phyloP scores from a whole-genome alignment of 1,284 basidiomycete species.

The Omphalotus olearius region DNA sequence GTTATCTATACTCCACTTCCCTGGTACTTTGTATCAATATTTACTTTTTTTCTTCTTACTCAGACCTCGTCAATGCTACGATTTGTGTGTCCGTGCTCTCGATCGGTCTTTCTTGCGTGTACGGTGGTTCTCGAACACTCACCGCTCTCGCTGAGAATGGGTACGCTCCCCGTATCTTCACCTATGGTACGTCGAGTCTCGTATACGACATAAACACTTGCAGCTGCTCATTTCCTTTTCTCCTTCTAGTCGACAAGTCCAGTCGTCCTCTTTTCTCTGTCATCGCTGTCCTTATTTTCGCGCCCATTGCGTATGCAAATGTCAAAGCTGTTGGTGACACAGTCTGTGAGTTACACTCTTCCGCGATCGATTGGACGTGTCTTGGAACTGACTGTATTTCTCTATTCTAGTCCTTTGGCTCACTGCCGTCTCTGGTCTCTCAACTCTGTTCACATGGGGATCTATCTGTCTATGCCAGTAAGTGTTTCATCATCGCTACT shows the following conservation, averaged over 20 bases:
- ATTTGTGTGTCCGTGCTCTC: conserved; percentile 71
- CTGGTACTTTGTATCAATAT: neutral
- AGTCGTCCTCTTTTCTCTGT: conserved; percentile 36
- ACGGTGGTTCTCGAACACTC: conserved; percentile 60
- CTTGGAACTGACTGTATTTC: neutral
- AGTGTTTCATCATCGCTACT: conserved; percentile 13
- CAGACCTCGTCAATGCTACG: conserved; percentile 62
- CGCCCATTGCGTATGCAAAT: conserved; percentile 37
- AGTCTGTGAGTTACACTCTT: conserved; percentile 29
- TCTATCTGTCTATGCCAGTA: conserved; percentile 42
- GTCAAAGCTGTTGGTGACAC: conserved; percentile 26
- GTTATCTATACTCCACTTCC: conserved; percentile 11
- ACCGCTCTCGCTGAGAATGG: conserved; percentile 67
- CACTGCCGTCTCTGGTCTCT: conserved; percentile 38
- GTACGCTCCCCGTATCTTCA: conserved; percentile 60
- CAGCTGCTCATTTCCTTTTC: neutral
- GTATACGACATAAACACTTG: neutral
- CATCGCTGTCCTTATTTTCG: conserved; percentile 30
- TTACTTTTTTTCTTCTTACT: neutral
- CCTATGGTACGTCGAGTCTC: conserved; percentile 22
- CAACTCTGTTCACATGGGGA: conserved; percentile 39
- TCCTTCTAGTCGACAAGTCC: conserved; percentile 38
- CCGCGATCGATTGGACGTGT: too few relatives aligned
- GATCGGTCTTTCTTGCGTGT: conserved; percentile 66
- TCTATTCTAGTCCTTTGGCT: conserved; percentile 34